Evolutionary conservation across 2,329 filamentous ascomycete genomes (phyloP), one percentile per base, ranked within the genome.

Genomic region (Annulohypoxylon truncatum): DNA sequence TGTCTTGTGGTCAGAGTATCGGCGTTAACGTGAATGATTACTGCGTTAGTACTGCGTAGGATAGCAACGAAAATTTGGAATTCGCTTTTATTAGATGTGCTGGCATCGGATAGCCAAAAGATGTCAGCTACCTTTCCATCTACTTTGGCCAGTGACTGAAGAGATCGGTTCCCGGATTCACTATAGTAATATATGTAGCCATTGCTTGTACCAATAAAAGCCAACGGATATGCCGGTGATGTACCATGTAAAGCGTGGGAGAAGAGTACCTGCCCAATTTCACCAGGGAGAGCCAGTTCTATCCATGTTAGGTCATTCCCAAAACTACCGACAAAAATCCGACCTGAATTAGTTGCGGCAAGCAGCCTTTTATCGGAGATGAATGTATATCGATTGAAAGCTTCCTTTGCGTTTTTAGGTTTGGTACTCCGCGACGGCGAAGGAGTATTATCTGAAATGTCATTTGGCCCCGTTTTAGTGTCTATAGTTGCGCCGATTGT

Each of bases 371-470:
- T 75, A 2, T 84, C 78, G 0, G 82, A 82, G 2, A 92, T 74
- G 61, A 92, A 92, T 22, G 86, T 84, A 72, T 92, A 93, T 44
- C 86, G 83, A 59, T 87, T 85, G 63, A 92, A 86, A 8, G 79
- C 77, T 55, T 86, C 81, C 47, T 78, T 81, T 2, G 67, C 56
- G 15, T 68, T 67, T 73, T 74, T 86, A 75, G 69, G 77, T 47
- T 61, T 76, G 51, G 24, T 69, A 35, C 22, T 44, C 10, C 62
- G 61, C 0, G 69, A 50, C 1, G 54, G 47, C 0, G 73, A 20
- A 2, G 62, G 12, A 38, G 55, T n/a, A 29, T 10, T 20, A 13
- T 29, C 26, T 6, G 38, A 33, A 44, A 35, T 10, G 15, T 26
- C 24, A 48, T 67, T 65, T 31, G 53, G 29, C 31, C 73, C 76